These are phyloP conservation scores for Aspergillus awamori DNA, from an alignment of 2,329 filamentous ascomycete species.

Conservation along the genomic window DNA sequence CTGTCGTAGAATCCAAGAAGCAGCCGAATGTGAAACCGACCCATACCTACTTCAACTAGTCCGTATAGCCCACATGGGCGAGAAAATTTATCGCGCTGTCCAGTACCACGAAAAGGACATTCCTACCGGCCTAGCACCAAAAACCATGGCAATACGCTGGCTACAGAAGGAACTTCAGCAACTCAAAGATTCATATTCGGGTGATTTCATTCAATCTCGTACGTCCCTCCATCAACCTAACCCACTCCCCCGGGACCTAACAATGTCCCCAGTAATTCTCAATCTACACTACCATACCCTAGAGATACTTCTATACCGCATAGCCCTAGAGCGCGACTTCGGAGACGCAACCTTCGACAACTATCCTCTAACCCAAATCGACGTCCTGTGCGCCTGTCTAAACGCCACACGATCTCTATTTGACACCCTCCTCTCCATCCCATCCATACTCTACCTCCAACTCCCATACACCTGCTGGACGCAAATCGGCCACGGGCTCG, in stretches of 20 bases:
- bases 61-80: conserved; percentile 54
- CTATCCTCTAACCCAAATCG: conserved; percentile 22
- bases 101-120: conserved; percentile 23
- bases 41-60: conserved; percentile 51
- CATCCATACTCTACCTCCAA: conserved; percentile 48
- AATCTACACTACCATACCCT: conserved; percentile 30
- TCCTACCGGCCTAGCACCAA: conserved; percentile 19
- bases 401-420: conserved; percentile 55
- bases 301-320: conserved; percentile 28
- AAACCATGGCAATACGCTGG: conserved; percentile 44
- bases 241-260: not conserved
- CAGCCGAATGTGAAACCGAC: conserved; percentile 53
- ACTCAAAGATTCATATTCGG: conserved; percentile 20
- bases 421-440: conserved; percentile 52
- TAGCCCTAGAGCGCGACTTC: conserved; percentile 37
- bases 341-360: conserved; percentile 43
- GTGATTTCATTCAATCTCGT: conserved; percentile 14
- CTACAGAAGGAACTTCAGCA: conserved; percentile 47
- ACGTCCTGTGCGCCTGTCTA: conserved; percentile 55
- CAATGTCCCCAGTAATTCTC: conserved; percentile 25
- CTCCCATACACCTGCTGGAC: conserved; percentile 51
- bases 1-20: conserved; percentile 49
- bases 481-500: conserved; percentile 49
- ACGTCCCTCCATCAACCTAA: not conserved
- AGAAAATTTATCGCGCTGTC: conserved; percentile 49